Percentiles rank a stretch among this genome's conserved stretches.
These are phyloP conservation scores for Pythium grandisporangium DNA, from an alignment of 352 stramenopile genomes.

Conservation along the genomic window DNA sequence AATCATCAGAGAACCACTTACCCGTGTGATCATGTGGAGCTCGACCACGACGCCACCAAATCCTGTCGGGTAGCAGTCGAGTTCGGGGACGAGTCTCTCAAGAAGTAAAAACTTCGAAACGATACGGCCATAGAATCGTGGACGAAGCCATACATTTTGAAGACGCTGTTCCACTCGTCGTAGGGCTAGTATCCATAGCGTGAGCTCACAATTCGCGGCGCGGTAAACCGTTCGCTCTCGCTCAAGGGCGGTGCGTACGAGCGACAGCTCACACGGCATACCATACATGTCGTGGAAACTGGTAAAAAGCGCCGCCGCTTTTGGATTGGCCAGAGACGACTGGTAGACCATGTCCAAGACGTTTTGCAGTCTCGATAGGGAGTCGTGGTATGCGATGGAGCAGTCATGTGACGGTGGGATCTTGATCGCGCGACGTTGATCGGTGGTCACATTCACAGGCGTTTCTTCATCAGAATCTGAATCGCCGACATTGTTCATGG, in stretches of 20 bases:
- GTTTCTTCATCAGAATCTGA: slow-evolving; percentile 2
- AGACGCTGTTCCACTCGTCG: slow-evolving; percentile 9
- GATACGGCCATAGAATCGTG: slow-evolving; percentile 9
- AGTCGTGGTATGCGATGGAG: slow-evolving; percentile 1
- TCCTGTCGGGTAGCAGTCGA: slow-evolving; percentile 30
- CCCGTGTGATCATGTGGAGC: slow-evolving; percentile 11
- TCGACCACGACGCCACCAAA: slow-evolving; percentile 12
- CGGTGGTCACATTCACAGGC: neutral
- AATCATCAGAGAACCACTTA: slow-evolving; percentile 9
- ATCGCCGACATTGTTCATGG: neutral
- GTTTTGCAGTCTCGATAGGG: slow-evolving; percentile 3
- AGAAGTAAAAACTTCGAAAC: slow-evolving; percentile 17
- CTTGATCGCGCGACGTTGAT: slow-evolving; percentile 3
- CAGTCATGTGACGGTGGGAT: slow-evolving; percentile 2
- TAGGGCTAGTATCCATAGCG: slow-evolving; percentile 35
- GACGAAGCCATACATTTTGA: slow-evolving; percentile 8
- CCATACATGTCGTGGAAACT: slow-evolving; percentile 3
- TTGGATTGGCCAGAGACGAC: no score
- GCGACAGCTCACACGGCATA: neutral
- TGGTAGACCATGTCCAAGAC: slow-evolving; percentile 11
- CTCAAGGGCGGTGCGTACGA: slow-evolving; percentile 7
- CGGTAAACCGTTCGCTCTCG: slow-evolving; percentile 12
- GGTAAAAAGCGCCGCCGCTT: no score
- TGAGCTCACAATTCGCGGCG: slow-evolving; percentile 35
- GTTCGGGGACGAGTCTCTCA: slow-evolving; percentile 26